A percentile compares a stretch with the other conserved stretches of the same genome.
Conservation (phyloP, 2,329 filamentous ascomycete species). For the Colletotrichum sp. region DNA sequence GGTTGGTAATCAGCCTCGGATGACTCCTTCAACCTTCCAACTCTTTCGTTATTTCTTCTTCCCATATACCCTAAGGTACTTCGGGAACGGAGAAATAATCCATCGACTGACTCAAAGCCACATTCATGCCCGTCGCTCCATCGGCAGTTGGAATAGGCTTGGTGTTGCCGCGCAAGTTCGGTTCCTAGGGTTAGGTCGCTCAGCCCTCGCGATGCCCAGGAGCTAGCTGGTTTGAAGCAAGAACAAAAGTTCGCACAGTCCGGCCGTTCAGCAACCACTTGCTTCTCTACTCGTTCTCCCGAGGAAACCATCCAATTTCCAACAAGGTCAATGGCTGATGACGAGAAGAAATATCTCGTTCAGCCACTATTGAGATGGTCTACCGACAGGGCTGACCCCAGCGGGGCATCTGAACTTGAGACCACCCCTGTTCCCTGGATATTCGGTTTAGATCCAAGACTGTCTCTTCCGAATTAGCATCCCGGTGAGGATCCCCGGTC, state of each 20-base stretch:
- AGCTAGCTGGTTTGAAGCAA: neutral
- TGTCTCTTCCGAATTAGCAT: slow-evolving; percentile 12
- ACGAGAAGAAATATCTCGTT: slow-evolving; percentile 6
- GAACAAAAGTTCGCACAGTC: neutral
- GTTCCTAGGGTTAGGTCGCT: neutral
- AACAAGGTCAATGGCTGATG: slow-evolving; percentile 19
- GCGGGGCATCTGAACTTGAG: slow-evolving; percentile 16
- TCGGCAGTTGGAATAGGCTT: neutral
- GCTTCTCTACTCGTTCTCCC: neutral
- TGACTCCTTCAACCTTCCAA: neutral
- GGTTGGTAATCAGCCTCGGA: neutral
- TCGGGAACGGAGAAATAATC: neutral
- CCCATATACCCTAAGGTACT: neutral
- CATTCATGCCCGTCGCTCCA: neutral
- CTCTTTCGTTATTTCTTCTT: neutral
- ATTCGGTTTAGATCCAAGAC: slow-evolving; percentile 7
- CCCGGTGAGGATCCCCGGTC: slow-evolving; percentile 23
- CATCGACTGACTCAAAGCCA: slow-evolving; percentile 13
- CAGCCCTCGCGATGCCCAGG: neutral
- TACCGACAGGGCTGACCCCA: slow-evolving; percentile 22
- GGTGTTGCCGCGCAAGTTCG: neutral
- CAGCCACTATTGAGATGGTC: slow-evolving; percentile 1
- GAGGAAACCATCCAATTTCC: slow-evolving; percentile 7
- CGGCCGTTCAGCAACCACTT: neutral
- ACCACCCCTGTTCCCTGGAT: slow-evolving; percentile 17